Conservation (phyloP, 371 early-diverging fungal species). For the Rhizopus microsporus region DNA sequence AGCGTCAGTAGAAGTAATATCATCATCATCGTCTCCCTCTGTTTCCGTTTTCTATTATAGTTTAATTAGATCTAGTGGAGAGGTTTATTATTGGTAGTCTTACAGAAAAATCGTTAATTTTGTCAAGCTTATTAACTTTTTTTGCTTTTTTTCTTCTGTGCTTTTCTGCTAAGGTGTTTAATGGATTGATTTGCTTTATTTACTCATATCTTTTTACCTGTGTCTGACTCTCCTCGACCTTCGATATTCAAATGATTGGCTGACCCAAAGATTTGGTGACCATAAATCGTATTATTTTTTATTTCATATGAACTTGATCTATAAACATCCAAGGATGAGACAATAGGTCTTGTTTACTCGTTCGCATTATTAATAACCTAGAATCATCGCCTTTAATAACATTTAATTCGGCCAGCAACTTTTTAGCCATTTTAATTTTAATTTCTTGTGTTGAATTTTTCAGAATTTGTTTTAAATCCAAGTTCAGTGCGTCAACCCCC, state of each 20-base stretch:
- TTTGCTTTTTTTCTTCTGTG: background rate
- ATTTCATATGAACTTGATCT: slow-evolving; percentile 8
- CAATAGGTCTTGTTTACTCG: slow-evolving; percentile 7
- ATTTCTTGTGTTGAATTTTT: slow-evolving; percentile 1
- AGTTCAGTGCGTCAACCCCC: slow-evolving; percentile 3
- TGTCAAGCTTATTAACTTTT: slow-evolving; percentile 3
- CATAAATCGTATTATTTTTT: slow-evolving; percentile 4
- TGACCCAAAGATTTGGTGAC: slow-evolving; percentile 1
- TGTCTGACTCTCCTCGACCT: slow-evolving; percentile 2
- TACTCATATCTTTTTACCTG: too few species aligned
- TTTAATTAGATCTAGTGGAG: too few species aligned
- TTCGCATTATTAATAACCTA: background rate
- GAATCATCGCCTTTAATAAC: slow-evolving; percentile 2
- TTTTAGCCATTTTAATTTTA: background rate
- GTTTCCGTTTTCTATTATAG: slow-evolving; percentile 10
- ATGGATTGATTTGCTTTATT: too few species aligned
- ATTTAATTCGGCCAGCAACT: slow-evolving; percentile 1
- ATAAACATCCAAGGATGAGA: slow-evolving; percentile 7
- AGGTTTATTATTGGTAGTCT: slow-evolving; percentile 6
- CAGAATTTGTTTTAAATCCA: slow-evolving; percentile 1
- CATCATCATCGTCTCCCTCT: slow-evolving; percentile 6
- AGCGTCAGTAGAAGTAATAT: slow-evolving; percentile 9
- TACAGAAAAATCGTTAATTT: slow-evolving; percentile 8
- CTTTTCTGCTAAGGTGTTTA: too few species aligned
- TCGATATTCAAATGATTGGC: slow-evolving; percentile 3